Evolutionary conservation across 805 yeast genomes (phyloP).

Genomic region (Ogataea methanolica): DNA sequence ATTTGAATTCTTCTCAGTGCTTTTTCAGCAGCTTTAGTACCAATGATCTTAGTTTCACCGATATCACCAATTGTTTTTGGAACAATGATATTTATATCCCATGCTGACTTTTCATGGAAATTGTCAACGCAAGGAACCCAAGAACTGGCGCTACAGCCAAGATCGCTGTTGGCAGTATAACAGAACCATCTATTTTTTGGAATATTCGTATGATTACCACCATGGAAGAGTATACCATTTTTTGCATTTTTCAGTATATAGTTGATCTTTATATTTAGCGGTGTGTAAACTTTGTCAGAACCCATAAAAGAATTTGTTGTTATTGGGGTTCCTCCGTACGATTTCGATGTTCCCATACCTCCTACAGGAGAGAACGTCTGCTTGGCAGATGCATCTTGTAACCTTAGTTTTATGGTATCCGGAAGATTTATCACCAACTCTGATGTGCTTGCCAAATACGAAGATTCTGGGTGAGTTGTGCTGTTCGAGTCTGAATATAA

Average conservation of each 20-base stretch:
- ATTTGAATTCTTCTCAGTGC: constrained; percentile 24
- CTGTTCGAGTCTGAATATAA: constrained; percentile 44
- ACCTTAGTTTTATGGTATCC: constrained; percentile 54
- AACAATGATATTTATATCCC: constrained; percentile 85
- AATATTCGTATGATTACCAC: constrained; percentile 46
- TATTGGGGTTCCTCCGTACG: constrained; percentile 31
- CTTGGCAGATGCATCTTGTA: constrained; percentile 44
- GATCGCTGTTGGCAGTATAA: constrained; percentile 74
- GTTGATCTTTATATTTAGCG: constrained; percentile 65
- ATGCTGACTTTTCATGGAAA: constrained; percentile 80
- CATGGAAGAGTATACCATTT: constrained; percentile 73
- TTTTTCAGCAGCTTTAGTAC: constrained; percentile 32
- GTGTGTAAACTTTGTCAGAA: constrained; percentile 58
- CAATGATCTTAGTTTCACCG: constrained; percentile 41
- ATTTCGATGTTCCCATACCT: constrained; percentile 27
- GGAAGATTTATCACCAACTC: constrained; percentile 65
- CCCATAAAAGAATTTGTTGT: constrained; percentile 26
- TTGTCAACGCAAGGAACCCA: constrained; percentile 98
- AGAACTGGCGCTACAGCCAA: constrained; percentile 80
- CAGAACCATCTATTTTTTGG: constrained; percentile 66
- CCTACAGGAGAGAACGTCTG: constrained; percentile 29
- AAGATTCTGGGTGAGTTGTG: constrained; percentile 23
- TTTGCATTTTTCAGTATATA: constrained; percentile 62
- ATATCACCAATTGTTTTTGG: constrained; percentile 79
- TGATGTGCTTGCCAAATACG: constrained; percentile 43